Conservation (phyloP, 129 eudicot species). For the Scalesia atractyloides region DNA sequence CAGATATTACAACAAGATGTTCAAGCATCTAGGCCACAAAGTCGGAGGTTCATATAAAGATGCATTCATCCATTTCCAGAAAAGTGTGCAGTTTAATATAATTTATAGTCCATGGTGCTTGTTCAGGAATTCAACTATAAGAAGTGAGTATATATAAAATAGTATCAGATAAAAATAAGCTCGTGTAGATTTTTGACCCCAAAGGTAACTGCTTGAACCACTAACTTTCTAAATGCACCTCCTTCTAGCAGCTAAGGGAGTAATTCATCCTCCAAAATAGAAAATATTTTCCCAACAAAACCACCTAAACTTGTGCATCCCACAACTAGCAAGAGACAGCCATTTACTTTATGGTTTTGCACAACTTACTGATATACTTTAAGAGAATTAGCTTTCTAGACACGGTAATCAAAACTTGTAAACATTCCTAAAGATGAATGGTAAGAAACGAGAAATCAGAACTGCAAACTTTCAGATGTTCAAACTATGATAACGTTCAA, state of each 20-base stretch:
- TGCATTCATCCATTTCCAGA: constrained; percentile 2
- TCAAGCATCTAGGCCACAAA: background rate
- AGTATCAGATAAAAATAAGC: background rate
- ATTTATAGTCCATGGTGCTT: constrained; percentile 6
- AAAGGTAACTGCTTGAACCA: background rate
- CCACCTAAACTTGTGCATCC: constrained; percentile 2
- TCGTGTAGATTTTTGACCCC: background rate
- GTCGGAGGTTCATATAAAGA: background rate
- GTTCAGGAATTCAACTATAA: constrained; percentile 7
- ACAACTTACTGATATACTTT: background rate
- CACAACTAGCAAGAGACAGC: background rate
- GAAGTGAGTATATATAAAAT: background rate
- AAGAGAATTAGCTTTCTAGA: background rate
- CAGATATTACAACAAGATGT: constrained; percentile 3
- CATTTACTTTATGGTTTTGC: background rate
- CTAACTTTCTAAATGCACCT: background rate
- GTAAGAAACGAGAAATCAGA: constrained; percentile 11
- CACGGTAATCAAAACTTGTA: background rate
- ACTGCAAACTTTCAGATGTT: background rate
- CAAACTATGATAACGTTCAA: constrained; percentile 19
- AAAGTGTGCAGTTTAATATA: constrained; percentile 6
- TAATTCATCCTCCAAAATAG: background rate
- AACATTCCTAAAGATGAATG: constrained; percentile 6
- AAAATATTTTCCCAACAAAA: background rate
- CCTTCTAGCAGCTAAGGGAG: background rate